Evolutionary conservation across 352 stramenopile species (phyloP), one percentile per base, ranked within the genome.

Genomic region (Pythium aristosporum): DNA sequence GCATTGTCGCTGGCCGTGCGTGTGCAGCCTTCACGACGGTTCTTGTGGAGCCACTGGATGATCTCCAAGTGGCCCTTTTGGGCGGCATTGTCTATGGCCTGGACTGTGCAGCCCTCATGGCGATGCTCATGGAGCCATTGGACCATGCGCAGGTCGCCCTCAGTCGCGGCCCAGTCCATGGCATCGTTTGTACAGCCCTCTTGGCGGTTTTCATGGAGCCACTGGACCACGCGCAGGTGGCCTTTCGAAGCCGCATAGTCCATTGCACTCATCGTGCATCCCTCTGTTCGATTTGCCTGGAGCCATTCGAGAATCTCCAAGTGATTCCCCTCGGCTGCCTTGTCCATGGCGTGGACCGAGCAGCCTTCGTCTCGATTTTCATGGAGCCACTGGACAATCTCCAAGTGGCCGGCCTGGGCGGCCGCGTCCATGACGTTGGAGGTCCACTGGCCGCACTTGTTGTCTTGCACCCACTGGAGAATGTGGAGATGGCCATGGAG

Each of bases 211-310:
- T 71, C 65, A 32, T 73, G 65, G 41, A 75, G 61, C 59, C 61
- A 75, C 36, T 65, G 37, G 37, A 75, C 65, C 11, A 75, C 37
- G 20, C 30, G 51, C 15, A 75, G 23, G 41, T 75, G 65, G 8
- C 69, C 69, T 41, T 62, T 57, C 2, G 42, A 37, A 16, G 69
- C 64, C 0, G 65, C 69, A 28, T 65, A 58, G 52, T 75, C 69
- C 65, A 75, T 72, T 6, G 69, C 69, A 37, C 49, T 68, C 61
- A 71, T 67, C 1, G 69, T 71, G 56, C 69, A 75, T 28, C 66
- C 69, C 61, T 75, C 69, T 15, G 68, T 32, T 1, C 69, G 60
- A 61, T 75, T 72, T 10, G 55, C 60, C 12, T 75, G 60, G 12
- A 75, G 61, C 69, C 69, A 75, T 53, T 67, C 10, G 30, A 75